phyloP scores from a whole-genome alignment of 306 rosid species.

The Sicyos baderoa region DNA sequence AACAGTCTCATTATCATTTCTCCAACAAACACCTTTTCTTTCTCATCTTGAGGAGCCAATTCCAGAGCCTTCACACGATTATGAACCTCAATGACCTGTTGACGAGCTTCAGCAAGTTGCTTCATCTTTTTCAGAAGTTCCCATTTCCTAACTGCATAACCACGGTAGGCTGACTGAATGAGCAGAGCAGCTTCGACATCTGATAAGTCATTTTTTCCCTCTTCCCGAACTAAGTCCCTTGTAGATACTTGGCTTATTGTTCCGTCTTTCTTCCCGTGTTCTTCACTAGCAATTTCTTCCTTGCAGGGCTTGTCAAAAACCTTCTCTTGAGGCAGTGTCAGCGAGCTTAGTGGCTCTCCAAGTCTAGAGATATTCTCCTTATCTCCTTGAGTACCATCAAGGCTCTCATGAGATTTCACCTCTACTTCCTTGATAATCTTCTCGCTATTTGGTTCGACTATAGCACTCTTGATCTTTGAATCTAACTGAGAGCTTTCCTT shows the following conservation, averaged over 20 bases:
- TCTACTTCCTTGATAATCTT: conserved; percentile 24
- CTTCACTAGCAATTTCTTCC: conserved; percentile 16
- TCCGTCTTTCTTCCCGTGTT: neutral
- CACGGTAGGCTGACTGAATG: conserved; percentile 65
- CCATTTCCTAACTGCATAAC: conserved; percentile 55
- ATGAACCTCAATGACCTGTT: conserved; percentile 35
- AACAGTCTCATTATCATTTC: conserved; percentile 72
- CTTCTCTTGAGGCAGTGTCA: neutral
- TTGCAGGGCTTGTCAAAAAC: neutral
- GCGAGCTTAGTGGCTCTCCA: neutral
- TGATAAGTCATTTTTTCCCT: conserved; percentile 16
- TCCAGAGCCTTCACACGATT: conserved; percentile 35
- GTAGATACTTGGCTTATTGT: neutral
- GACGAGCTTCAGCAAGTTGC: conserved; percentile 47
- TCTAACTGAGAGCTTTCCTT: conserved; percentile 15
- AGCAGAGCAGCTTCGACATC: conserved; percentile 53
- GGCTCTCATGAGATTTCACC: conserved; percentile 16
- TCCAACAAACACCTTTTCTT: conserved; percentile 40
- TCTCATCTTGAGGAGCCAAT: conserved; percentile 31
- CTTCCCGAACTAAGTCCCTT: neutral
- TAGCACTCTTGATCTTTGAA: neutral
- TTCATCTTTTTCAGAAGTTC: conserved; percentile 59
- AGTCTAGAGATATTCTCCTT: neutral
- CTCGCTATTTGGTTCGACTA: conserved; percentile 14
- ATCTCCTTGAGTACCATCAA: conserved; percentile 11